Percentiles rank a stretch among this genome's conserved stretches.
Conservation (phyloP, 805 yeast genomes). For the Komagataella pseudopastoris region DNA sequence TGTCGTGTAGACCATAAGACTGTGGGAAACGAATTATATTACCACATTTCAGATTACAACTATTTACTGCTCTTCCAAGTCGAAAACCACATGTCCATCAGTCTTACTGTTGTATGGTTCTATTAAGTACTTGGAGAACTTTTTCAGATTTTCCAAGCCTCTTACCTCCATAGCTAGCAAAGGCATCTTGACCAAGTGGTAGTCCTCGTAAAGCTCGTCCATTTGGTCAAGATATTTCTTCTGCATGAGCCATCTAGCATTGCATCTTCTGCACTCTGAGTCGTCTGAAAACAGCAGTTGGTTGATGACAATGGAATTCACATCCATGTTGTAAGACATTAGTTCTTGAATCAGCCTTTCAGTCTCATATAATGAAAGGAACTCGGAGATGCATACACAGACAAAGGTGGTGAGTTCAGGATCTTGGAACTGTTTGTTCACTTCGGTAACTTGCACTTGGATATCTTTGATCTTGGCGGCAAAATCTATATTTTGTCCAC, state of each 20-base stretch:
- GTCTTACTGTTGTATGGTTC: slow-evolving; percentile 61
- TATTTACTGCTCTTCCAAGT: slow-evolving; percentile 31
- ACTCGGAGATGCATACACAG: slow-evolving; percentile 96
- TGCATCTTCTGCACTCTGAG: slow-evolving; percentile 80
- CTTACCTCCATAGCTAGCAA: slow-evolving; percentile 90
- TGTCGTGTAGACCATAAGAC: not conserved
- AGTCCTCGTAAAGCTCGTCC: slow-evolving; percentile 92
- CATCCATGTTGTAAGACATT: slow-evolving; percentile 90
- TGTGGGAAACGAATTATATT: not conserved
- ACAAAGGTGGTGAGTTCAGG: slow-evolving; percentile 93
- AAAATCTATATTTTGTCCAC: slow-evolving; percentile 50
- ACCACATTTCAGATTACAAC: not conserved
- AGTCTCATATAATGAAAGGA: slow-evolving; percentile 89
- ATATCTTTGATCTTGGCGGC: slow-evolving; percentile 58
- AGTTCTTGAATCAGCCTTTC: slow-evolving; percentile 97
- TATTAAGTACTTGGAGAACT: slow-evolving; percentile 71
- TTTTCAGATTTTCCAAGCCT: slow-evolving; percentile 74
- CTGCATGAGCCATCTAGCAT: slow-evolving; percentile 91
- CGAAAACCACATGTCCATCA: slow-evolving; percentile 40
- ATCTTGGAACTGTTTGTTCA: slow-evolving; percentile 87
- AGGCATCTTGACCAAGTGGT: slow-evolving; percentile 93
- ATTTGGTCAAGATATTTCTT: slow-evolving; percentile 89
- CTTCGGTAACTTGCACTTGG: slow-evolving; percentile 71
- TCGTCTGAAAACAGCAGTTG: slow-evolving; percentile 83
- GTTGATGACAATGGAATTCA: slow-evolving; percentile 90